These are phyloP conservation scores for Picochlorum sp. DNA, from an alignment of 139 green algal genomes.

Conservation along the genomic window DNA sequence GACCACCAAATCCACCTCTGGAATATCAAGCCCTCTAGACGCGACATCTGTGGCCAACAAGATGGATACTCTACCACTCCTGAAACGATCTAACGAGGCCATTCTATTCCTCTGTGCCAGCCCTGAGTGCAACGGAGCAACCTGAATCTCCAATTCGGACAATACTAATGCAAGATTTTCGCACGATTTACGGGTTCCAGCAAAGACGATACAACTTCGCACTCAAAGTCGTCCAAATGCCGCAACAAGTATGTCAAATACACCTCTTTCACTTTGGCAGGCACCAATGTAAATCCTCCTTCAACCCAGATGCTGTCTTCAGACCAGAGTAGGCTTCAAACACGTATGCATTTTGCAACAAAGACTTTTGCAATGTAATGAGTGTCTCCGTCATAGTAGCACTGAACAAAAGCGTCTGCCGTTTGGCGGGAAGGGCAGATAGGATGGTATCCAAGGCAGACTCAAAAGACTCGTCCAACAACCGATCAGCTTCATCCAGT, in stretches of 20 bases:
- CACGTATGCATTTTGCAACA: slow-evolving; percentile 47
- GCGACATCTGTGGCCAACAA: slow-evolving; percentile 90
- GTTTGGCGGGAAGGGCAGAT: slow-evolving; percentile 32
- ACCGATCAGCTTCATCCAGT: slow-evolving; percentile 89
- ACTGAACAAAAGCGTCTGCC: slow-evolving; percentile 92
- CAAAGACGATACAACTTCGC: slow-evolving; percentile 87
- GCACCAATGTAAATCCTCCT: slow-evolving; percentile 92
- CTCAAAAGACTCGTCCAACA: slow-evolving; percentile 85
- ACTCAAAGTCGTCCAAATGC: slow-evolving; percentile 46
- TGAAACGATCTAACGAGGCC: slow-evolving; percentile 69
- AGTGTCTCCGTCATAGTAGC: slow-evolving; percentile 82
- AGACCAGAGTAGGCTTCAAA: slow-evolving; percentile 85
- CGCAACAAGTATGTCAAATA: slow-evolving; percentile 86
- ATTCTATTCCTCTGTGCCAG: slow-evolving; percentile 68
- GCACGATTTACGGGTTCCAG: slow-evolving; percentile 51
- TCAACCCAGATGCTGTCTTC: slow-evolving; percentile 62
- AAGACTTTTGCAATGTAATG: slow-evolving; percentile 41
- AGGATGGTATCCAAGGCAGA: slow-evolving; percentile 40
- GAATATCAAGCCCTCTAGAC: slow-evolving; percentile 89
- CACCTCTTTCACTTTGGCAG: slow-evolving; percentile 93
- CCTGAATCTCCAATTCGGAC: slow-evolving; percentile 63
- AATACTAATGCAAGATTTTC: slow-evolving; percentile 56
- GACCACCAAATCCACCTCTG: slow-evolving; percentile 85
- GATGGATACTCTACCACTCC: slow-evolving; percentile 40
- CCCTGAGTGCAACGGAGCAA: slow-evolving; percentile 53